These are phyloP conservation scores for Bipolaris sorokiniana DNA, from an alignment of 2,329 filamentous ascomycete species.

Conservation along the genomic window DNA sequence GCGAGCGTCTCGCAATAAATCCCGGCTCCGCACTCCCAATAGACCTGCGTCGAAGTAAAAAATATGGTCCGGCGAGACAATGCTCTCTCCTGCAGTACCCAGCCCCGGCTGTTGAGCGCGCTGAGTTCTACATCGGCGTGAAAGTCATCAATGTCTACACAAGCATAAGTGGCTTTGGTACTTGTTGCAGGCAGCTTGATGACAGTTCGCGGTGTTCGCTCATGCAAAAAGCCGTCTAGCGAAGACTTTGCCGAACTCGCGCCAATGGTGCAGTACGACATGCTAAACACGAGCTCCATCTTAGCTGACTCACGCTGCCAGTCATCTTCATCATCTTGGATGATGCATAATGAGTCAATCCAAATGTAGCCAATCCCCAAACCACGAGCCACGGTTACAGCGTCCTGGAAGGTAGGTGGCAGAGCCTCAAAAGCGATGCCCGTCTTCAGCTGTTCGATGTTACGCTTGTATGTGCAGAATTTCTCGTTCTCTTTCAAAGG, in stretches of 20 bases:
- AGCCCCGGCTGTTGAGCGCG: slow-evolving; percentile 27
- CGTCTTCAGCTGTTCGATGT: slow-evolving; percentile 6
- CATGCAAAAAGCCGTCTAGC: slow-evolving; percentile 19
- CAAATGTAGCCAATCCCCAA: neutral
- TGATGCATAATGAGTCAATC: neutral
- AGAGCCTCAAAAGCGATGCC: slow-evolving; percentile 22
- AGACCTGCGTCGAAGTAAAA: slow-evolving; percentile 26
- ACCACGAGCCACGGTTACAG: neutral
- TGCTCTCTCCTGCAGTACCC: slow-evolving; percentile 29
- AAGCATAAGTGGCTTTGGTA: neutral
- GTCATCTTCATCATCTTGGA: neutral
- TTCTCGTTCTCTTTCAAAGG: slow-evolving; percentile 5
- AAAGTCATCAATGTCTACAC: slow-evolving; percentile 20
- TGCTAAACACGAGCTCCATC: slow-evolving; percentile 1
- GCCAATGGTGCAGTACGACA: slow-evolving; percentile 1
- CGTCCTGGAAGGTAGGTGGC: slow-evolving; percentile 1
- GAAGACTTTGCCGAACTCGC: slow-evolving; percentile 17
- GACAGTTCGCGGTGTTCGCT: neutral
- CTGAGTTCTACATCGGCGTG: slow-evolving; percentile 14
- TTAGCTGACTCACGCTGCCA: neutral
- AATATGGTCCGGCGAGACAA: slow-evolving; percentile 26
- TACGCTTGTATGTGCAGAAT: slow-evolving; percentile 23
- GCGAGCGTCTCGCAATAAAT: slow-evolving; percentile 26
- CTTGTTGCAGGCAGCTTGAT: neutral
- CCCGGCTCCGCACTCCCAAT: slow-evolving; percentile 27